phyloP scores from a whole-genome alignment of 2,329 filamentous ascomycete species.

The Xylariaceae sp. region DNA sequence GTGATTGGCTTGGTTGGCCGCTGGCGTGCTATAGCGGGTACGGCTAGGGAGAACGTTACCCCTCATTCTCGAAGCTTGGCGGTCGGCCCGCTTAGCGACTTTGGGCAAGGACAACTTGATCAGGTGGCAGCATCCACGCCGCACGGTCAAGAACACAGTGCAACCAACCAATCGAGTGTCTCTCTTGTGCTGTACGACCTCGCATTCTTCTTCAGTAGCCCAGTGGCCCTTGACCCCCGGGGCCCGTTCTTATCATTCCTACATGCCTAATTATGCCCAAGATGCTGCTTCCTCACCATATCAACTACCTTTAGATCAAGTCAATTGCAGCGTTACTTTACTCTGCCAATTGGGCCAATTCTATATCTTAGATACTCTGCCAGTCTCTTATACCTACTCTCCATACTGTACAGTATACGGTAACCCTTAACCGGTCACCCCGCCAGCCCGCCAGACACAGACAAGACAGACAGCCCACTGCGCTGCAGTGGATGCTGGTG shows the following conservation, averaged over 20 bases:
- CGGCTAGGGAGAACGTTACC: slow-evolving; percentile 18
- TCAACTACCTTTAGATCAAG: neutral
- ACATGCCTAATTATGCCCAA: slow-evolving; percentile 15
- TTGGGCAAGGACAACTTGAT: slow-evolving; percentile 8
- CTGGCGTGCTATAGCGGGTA: too few relatives aligned
- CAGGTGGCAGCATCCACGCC: slow-evolving; percentile 19
- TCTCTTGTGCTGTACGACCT: too few relatives aligned
- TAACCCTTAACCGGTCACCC: too few relatives aligned
- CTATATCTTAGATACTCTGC: too few relatives aligned
- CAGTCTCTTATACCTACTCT: too few relatives aligned
- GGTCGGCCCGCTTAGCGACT: slow-evolving; percentile 8
- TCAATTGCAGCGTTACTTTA: neutral
- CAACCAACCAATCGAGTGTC: slow-evolving; percentile 16
- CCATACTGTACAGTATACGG: too few relatives aligned
- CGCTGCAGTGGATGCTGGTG: slow-evolving; percentile 18
- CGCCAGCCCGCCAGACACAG: slow-evolving; percentile 15
- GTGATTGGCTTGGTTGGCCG: neutral
- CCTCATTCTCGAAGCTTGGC: slow-evolving; percentile 27
- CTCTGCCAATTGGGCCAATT: slow-evolving; percentile 21
- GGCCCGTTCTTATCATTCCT: slow-evolving; percentile 4
- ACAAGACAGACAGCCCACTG: neutral
- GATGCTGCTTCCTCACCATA: neutral
- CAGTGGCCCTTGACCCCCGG: slow-evolving; percentile 1
- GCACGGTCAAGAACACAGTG: slow-evolving; percentile 28
- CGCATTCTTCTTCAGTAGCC: slow-evolving; percentile 9